Percentiles rank a stretch among this genome's conserved stretches.
Evolutionary conservation across 106 monocot genomes (phyloP).

Genomic region (Dendrobium huoshanense): DNA sequence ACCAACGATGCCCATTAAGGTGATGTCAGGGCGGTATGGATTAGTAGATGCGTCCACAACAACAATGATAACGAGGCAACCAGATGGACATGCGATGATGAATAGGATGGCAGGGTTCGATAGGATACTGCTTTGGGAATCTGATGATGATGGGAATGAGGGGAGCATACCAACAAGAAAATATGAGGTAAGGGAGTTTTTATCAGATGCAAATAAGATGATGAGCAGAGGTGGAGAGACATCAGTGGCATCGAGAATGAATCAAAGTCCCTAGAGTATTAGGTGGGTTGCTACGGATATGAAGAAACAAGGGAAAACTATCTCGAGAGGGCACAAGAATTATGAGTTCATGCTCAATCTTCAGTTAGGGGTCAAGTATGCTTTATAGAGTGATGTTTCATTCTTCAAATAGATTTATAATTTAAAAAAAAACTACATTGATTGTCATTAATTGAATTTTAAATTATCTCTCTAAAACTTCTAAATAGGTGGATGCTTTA

Average conservation of each 20-base stretch:
- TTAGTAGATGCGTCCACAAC: conserved; percentile 4
- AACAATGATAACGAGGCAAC: conserved; percentile 2
- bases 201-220: neutral
- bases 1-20: conserved; percentile 5
- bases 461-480: too few relatives aligned
- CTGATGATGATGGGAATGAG: conserved; percentile 10
- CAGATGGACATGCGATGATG: conserved; percentile 12
- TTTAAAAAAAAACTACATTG: too few relatives aligned
- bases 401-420: too few relatives aligned
- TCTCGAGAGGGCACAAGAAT: too few relatives aligned
- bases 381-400: too few relatives aligned
- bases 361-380: conserved; percentile 10
- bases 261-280: conserved; percentile 9
- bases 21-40: conserved; percentile 2
- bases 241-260: neutral
- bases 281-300: conserved; percentile 25
- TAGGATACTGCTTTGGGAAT: conserved; percentile 9
- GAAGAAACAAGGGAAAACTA: conserved; percentile 44
- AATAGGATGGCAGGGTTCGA: conserved; percentile 17
- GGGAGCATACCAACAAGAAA: neutral
- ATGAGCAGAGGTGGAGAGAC: neutral
- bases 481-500: too few relatives aligned
- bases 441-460: too few relatives aligned
- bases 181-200: neutral
- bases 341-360: too few relatives aligned